phyloP scores from a whole-genome alignment of 164 flowering plant species.

The Sextonia rubra region DNA sequence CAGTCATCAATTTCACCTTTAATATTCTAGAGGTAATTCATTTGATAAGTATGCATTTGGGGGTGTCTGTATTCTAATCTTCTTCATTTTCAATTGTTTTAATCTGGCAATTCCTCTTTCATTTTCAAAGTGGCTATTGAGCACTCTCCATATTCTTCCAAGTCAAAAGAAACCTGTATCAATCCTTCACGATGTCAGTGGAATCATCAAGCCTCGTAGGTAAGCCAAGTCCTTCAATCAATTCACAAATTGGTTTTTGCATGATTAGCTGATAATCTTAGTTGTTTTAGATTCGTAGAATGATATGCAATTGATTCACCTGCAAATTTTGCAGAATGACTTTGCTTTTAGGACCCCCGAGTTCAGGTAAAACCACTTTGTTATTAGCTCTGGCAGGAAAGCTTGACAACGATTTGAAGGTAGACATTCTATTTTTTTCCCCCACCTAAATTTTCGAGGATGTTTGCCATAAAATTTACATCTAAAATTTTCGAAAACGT shows the following conservation, averaged over 20 bases:
- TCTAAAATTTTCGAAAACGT: background rate
- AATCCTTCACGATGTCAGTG: slow-evolving; percentile 25
- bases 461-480: background rate
- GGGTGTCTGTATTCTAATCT: background rate
- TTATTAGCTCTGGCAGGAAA: slow-evolving; percentile 79
- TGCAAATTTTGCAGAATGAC: slow-evolving; percentile 50
- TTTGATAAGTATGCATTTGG: background rate
- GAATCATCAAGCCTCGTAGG: slow-evolving; percentile 36
- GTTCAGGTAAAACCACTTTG: slow-evolving; percentile 92
- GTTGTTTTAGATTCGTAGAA: background rate
- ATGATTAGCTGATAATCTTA: background rate
- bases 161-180: slow-evolving; percentile 16
- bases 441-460: background rate
- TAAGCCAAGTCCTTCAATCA: slow-evolving; percentile 6
- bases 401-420: slow-evolving; percentile 41
- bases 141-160: slow-evolving; percentile 9
- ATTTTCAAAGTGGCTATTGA: slow-evolving; percentile 4
- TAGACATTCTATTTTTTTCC: background rate
- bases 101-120: background rate
- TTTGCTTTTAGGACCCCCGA: slow-evolving; percentile 85
- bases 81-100: background rate
- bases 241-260: background rate
- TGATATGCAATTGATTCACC: background rate
- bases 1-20: slow-evolving; percentile 40
- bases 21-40: slow-evolving; percentile 6